Evolutionary conservation across 2,329 filamentous ascomycete genomes (phyloP), one percentile per base, ranked within the genome.

Genomic region (Pyrenophora tritici-repentis): DNA sequence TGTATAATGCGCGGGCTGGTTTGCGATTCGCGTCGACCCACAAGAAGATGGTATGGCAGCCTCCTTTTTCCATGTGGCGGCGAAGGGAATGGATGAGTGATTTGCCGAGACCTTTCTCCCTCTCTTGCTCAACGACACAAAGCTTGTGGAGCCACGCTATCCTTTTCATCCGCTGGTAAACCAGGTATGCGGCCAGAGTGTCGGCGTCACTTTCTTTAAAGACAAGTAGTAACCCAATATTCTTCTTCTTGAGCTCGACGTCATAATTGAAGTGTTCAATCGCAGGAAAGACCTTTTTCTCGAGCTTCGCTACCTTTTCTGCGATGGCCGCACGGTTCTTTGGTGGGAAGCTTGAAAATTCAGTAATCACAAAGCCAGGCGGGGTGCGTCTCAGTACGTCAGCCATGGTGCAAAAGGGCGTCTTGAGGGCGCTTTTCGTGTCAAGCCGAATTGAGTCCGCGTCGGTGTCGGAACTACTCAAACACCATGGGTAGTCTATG

Each of bases 1-100:
- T 48, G 67, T 82, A 83, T 51, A 82, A 61, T 41, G 66, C 65
- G 56, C 75, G 72, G 6, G 81, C 79, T 51, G 74, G 69, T 31
- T 69, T 60, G 56, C 78, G 75, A 40, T 63, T 73, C 65, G 78
- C 75, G 55, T 83, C 79, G 37, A 82, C 80, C 80, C 80, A 82
- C 44, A 82, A 62, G 36, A 79, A 75, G 49, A 83, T 75, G 40
- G 63, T 75, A 55, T 75, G 70, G 62, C 78, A 81, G 42, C 77
- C 78, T 64, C 78, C 76, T 56, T 70, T 75, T 58, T 70, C 70
- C 47, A 81, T 71, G 41, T 73, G 70, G 42, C 68, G 58, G 42
- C 73, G 68, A 57, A 81, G 73, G 55, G 73, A 73, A 53, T 70
- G 64, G 62, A 82, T 65, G 51, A 82, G 66, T 62, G 71, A 68